Evolutionary conservation across 2,329 filamentous ascomycete species (phyloP).

Genomic region (Sarocladiaceae sp.): DNA sequence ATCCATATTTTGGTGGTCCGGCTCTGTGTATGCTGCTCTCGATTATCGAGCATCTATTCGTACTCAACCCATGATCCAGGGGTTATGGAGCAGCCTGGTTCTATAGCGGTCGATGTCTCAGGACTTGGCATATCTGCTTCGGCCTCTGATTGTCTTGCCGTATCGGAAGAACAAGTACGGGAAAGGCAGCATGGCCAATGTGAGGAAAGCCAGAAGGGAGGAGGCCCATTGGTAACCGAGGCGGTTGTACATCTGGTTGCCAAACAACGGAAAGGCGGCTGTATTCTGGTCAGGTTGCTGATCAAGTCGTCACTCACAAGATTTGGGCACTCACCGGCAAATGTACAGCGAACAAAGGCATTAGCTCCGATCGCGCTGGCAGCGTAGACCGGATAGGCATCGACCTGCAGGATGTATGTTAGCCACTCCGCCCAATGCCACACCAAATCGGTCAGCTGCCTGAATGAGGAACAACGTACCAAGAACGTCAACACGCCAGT

Average conservation of each 20-base stretch:
- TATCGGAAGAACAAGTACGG: slow-evolving; percentile 58
- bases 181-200: slow-evolving; percentile 56
- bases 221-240: slow-evolving; percentile 68
- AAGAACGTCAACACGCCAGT: slow-evolving; percentile 84
- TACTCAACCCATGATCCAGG: too few relatives aligned
- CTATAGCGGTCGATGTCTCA: too few relatives aligned
- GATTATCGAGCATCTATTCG: too few relatives aligned
- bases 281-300: too few relatives aligned
- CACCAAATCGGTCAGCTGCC: background rate
- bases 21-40: background rate
- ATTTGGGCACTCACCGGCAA: slow-evolving; percentile 50
- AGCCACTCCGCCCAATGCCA: background rate
- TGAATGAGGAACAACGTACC: too few relatives aligned
- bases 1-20: background rate
- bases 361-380: slow-evolving; percentile 79
- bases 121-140: slow-evolving; percentile 44
- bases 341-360: slow-evolving; percentile 68
- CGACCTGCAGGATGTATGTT: slow-evolving; percentile 41
- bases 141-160: slow-evolving; percentile 49
- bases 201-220: slow-evolving; percentile 54
- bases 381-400: slow-evolving; percentile 70
- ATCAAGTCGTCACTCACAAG: slow-evolving; percentile 2
- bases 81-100: background rate
- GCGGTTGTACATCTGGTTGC: slow-evolving; percentile 62
- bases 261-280: slow-evolving; percentile 73